A percentile compares a stretch with the other conserved stretches of the same genome.
These are phyloP conservation scores for Cercophora sp. DNA, from an alignment of 495 filamentous ascomycete species.

Conservation along the genomic window DNA sequence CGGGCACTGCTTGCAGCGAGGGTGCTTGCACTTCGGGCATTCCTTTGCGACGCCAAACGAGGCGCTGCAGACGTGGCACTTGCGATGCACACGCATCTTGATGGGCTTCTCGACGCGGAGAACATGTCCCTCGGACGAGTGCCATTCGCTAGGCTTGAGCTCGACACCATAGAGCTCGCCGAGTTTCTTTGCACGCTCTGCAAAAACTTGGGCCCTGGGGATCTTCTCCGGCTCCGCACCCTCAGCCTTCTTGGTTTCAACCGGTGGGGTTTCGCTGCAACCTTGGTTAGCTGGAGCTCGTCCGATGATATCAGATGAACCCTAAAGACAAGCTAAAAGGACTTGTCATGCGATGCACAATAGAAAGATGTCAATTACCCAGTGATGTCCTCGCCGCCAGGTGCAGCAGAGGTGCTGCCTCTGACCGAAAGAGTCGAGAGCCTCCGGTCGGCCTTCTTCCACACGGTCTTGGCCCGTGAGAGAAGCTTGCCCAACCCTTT, in stretches of 20 bases:
- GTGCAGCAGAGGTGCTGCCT: constrained; percentile 16
- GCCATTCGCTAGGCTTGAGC: constrained; percentile 67
- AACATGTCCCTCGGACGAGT: constrained; percentile 52
- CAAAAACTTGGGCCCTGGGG: constrained; percentile 49
- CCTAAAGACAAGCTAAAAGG: no score
- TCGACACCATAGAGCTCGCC: constrained; percentile 73
- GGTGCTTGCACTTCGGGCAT: constrained; percentile 69
- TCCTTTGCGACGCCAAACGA: constrained; percentile 59
- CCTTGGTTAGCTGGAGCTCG: no score
- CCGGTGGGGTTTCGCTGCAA: constrained; percentile 15
- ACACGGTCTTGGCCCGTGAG: constrained; percentile 59
- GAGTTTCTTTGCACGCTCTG: constrained; percentile 65
- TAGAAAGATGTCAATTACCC: no score
- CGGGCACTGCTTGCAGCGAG: constrained; percentile 77
- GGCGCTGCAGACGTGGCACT: constrained; percentile 70
- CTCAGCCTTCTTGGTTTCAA: constrained; percentile 9
- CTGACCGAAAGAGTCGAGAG: constrained; percentile 18
- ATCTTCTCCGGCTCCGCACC: constrained; percentile 29
- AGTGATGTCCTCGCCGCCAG: constrained; percentile 15
- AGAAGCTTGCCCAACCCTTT: constrained; percentile 61
- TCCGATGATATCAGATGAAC: no score
- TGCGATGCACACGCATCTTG: constrained; percentile 83
- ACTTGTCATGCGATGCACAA: no score
- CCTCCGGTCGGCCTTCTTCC: constrained; percentile 49
- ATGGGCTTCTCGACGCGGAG: constrained; percentile 82